phyloP scores from a whole-genome alignment of 2,329 filamentous ascomycete genomes.

The Trichoderma hamatum region DNA sequence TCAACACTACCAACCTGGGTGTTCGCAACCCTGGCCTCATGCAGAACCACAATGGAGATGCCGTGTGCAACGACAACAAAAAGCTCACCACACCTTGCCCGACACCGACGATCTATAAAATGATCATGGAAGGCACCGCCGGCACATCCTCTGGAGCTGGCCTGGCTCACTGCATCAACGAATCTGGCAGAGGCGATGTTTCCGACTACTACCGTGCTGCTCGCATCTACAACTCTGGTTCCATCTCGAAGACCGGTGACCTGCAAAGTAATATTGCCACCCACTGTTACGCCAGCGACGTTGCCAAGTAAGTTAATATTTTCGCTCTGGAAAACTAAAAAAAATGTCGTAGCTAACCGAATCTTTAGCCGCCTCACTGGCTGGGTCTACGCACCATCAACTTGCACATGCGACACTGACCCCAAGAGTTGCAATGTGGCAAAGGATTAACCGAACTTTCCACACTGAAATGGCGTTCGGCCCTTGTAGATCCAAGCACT shows the following conservation, averaged over 20 bases:
- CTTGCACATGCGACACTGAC: constrained; percentile 32
- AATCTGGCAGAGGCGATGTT: constrained; percentile 10
- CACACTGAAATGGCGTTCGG: neutral
- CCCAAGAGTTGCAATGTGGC: constrained; percentile 9
- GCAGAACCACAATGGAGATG: constrained; percentile 44
- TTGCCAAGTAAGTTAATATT: constrained; percentile 29
- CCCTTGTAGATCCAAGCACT: neutral
- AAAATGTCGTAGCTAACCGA: neutral
- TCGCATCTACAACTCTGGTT: constrained; percentile 33
- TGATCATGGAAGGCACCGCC: constrained; percentile 46
- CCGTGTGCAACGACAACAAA: constrained; percentile 41
- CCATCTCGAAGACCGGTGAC: constrained; percentile 30
- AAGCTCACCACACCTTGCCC: constrained; percentile 36
- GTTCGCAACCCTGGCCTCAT: constrained; percentile 49
- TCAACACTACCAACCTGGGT: constrained; percentile 44
- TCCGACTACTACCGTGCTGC: constrained; percentile 31
- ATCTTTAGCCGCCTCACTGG: constrained; percentile 31
- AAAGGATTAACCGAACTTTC: neutral
- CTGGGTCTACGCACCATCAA: constrained; percentile 31
- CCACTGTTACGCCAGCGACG: constrained; percentile 31
- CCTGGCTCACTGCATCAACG: constrained; percentile 34
- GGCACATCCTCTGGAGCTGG: constrained; percentile 49
- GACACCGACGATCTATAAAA: constrained; percentile 34
- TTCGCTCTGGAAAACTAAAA: neutral
- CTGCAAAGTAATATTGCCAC: constrained; percentile 30